phyloP scores from a whole-genome alignment of 1,139 yeast genomes.

The Lodderomyces metapsilosis region DNA sequence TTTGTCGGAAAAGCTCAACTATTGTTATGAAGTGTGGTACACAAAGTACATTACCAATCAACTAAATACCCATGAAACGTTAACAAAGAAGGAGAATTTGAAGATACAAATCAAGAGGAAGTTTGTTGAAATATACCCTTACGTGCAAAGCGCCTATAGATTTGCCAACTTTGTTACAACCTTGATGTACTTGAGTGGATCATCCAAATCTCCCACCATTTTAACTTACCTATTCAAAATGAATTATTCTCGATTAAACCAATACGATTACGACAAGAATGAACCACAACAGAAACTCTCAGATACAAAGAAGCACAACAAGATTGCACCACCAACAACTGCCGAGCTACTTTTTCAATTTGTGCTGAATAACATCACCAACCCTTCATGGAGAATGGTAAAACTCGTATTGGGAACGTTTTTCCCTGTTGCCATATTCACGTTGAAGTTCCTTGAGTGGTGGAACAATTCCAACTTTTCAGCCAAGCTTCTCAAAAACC shows the following conservation, averaged over 20 bases:
- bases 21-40: constrained; percentile 60
- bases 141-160: constrained; percentile 46
- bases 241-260: constrained; percentile 67
- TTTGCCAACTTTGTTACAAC: constrained; percentile 59
- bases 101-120: constrained; percentile 35
- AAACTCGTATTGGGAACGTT: constrained; percentile 50
- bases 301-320: constrained; percentile 21
- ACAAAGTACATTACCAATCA: constrained; percentile 57
- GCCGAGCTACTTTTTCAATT: constrained; percentile 40
- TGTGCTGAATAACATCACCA: constrained; percentile 29
- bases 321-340: constrained; percentile 53
- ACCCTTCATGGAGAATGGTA: constrained; percentile 40
- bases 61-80: constrained; percentile 31
- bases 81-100: constrained; percentile 27
- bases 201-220: constrained; percentile 61
- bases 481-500: constrained; percentile 54
- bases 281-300: constrained; percentile 45
- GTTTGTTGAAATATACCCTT: constrained; percentile 65
- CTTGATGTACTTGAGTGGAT: constrained; percentile 67
- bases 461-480: constrained; percentile 85
- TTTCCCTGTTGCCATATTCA: constrained; percentile 82
- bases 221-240: constrained; percentile 63
- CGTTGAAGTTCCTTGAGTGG: constrained; percentile 90
- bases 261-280: constrained; percentile 57
- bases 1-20: constrained; percentile 64